Base-by-base conservation (phyloP, 2,329 filamentous ascomycete species). In the Ophiosphaerella herpotricha region DNA sequence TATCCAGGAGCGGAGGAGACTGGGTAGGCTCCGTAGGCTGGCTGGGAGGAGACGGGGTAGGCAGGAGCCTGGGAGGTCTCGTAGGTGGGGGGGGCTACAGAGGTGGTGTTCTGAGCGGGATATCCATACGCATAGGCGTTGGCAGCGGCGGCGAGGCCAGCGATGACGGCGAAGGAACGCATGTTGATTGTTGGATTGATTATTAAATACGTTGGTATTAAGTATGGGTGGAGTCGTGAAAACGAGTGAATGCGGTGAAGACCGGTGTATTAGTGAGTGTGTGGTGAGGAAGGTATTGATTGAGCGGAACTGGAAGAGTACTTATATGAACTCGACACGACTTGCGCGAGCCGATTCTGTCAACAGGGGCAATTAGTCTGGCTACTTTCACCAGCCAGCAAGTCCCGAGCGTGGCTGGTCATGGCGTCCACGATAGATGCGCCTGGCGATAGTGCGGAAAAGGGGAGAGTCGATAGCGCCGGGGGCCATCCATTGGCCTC, bases 241-340 rank as follows among this genome's bases (percentile, higher is more conserved):
- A 74, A 73, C 68, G 72, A 74, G 60, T 74, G 73, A 64, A 70
- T 68, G 73, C 69, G 72, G 71, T 59, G 46, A 67, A 67, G 60
- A 73, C 70, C 68, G 68, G 64, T 61, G 63, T 65, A 67, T 67
- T 68, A 70, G 61, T 61, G 69, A 73, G 57, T 70, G 68, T 68
- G 70, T 70, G 72, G 68, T 67, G 65, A 64, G 50, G 63, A 68
- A 63, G 57, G 52, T 55, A 29, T 29, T 29, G 44, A 53, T 52
- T 32, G 12, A 39, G 41, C 32, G 44, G 48, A 50, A 46, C 52
- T 55, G 61, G 54, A 46, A 54, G 57, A 57, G 58, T 58, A 57
- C 60, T 68, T 74, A 71, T 74, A 73, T 71, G 61, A 63, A 52
- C 48, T 54, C 34, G 37, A 57, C 46, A 48, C 58, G 45, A 60